phyloP scores from a whole-genome alignment of 768 basidiomycete species.

The Mrakia hoshinonis region DNA sequence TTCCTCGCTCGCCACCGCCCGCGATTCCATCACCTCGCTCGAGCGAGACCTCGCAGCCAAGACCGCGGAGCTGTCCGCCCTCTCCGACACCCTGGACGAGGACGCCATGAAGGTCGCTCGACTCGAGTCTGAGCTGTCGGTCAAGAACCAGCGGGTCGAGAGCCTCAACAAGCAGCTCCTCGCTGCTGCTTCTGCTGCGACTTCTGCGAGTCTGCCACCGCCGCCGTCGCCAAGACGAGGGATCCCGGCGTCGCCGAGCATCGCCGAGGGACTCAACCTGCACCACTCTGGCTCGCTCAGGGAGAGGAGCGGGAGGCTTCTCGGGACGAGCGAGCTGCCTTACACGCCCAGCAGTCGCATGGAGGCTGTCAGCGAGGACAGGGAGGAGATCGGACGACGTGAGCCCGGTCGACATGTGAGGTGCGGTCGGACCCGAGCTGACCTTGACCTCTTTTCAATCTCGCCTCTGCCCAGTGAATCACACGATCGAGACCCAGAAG shows the following conservation, averaged over 20 bases:
- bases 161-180: constrained; percentile 1
- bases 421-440: not conserved
- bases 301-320: not conserved
- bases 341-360: not conserved
- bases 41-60: not conserved
- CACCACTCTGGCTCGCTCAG: not conserved
- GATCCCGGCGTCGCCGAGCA: constrained; percentile 17
- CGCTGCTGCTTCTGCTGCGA: not conserved
- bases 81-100: not conserved
- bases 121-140: not conserved
- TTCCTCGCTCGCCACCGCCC: not conserved
- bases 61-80: not conserved
- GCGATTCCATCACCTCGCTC: no score
- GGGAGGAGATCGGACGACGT: constrained; percentile 17
- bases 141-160: not conserved
- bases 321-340: not conserved
- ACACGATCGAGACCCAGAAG: constrained; percentile 10
- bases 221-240: not conserved
- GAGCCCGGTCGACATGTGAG: not conserved
- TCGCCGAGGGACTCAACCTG: constrained; percentile 25
- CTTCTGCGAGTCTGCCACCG: not conserved
- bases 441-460: not conserved
- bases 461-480: not conserved
- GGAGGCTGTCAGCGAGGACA: not conserved
- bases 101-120: not conserved